Evolutionary conservation across 192 early-diverging fungal genomes (phyloP), one percentile per base, ranked within the genome.

Genomic region (Coemansia sp.): DNA sequence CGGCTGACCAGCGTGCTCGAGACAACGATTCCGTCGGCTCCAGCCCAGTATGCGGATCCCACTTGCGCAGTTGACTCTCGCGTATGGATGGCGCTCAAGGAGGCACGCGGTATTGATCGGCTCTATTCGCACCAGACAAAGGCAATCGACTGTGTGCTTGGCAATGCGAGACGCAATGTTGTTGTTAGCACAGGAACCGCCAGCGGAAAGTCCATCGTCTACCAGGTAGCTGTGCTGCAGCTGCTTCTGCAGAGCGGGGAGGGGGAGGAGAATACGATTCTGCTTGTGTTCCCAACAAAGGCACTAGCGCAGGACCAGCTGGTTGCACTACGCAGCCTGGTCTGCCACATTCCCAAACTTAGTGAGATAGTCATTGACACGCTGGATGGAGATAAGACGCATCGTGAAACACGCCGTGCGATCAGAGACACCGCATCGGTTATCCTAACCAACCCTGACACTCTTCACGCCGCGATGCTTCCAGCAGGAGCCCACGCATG

Each of bases 401-500:
- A 18, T 18, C 10, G 45, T 39, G 61, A 71, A 11, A 45, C 63
- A n/a, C 37, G 50, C 12, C 39, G 48, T 5, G 52, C 18, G 1
- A 90, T 93, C 18, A 74, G 89, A 9, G 70, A 79, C 9, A 74
- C 64, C 9, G 77, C 87, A 0, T 81, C 77, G 16, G 76, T 95
- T 0, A 77, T 95, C 9, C 84, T 95, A 40, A 95, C 92, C 15
- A 95, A 95, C 74, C 91, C 91, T 8, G 94, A 95, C 63, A 94
- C 91, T 68, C 64, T 95, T 5, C 92, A 95, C 65, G 56, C 83
- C 37, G 76, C 87, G 15, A 87, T 94, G 61, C 67, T 92, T 18
- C 92, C 90, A 70, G 79, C 10, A 43, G 61, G 26, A 54, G 6
- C 21, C 3, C 23, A 23, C 10, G 39, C 68, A 38, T 94, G 92